A percentile compares a stretch with the other conserved stretches of the same genome.
Conservation (phyloP, 768 basidiomycete genomes). For the Phanerochaete carnosa region DNA sequence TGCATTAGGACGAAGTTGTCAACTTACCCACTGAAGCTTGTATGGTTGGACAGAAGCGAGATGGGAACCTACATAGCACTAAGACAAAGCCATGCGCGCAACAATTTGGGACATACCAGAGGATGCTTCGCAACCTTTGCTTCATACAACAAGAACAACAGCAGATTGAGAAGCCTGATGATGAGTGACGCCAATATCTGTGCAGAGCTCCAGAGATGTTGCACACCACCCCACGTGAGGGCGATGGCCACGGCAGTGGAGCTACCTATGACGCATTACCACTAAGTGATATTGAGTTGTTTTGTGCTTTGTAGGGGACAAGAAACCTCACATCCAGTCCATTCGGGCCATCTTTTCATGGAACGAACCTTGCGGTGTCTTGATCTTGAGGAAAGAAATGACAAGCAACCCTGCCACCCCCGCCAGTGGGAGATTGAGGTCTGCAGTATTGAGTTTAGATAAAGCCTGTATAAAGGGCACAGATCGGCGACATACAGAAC, state of each 20-base stretch:
- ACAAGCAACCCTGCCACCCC: slow-evolving; percentile 18
- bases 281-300: slow-evolving; percentile 8
- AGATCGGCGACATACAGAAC: slow-evolving; percentile 22
- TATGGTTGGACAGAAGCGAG: slow-evolving; percentile 5
- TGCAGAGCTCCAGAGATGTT: slow-evolving; percentile 31
- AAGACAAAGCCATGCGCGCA: neutral
- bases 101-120: slow-evolving; percentile 13
- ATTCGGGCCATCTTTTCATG: slow-evolving; percentile 21
- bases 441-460: neutral
- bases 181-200: slow-evolving; percentile 33
- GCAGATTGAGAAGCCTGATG: too few species aligned
- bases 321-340: slow-evolving; percentile 27
- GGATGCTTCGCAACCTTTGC: slow-evolving; percentile 20
- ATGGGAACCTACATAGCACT: neutral
- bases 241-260: slow-evolving; percentile 16
- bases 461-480: too few species aligned
- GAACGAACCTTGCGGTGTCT: slow-evolving; percentile 17
- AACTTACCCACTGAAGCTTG: slow-evolving; percentile 13
- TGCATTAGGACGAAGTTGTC: too few species aligned
- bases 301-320: neutral
- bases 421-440: slow-evolving; percentile 24
- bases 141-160: too few species aligned
- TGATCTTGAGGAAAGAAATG: slow-evolving; percentile 16
- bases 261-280: slow-evolving; percentile 21
- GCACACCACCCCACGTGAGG: slow-evolving; percentile 33